phyloP scores from a whole-genome alignment of 1,284 basidiomycete species.

The Ustilago vetiveriae region DNA sequence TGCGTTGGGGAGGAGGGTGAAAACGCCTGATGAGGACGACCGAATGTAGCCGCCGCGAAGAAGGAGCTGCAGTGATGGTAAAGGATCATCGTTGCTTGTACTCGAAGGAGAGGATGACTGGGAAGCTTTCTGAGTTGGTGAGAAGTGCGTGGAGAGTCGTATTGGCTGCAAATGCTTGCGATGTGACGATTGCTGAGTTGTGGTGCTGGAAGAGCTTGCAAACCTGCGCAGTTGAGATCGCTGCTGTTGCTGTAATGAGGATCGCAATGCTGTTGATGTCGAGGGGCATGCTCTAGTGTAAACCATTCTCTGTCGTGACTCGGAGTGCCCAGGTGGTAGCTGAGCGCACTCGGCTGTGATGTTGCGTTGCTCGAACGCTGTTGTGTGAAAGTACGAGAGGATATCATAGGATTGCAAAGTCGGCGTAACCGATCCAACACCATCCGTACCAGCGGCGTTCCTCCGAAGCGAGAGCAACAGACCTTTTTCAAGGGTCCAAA shows the following conservation, averaged over 20 bases:
- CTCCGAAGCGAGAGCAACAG: too few relatives aligned
- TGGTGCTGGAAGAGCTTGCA: too few relatives aligned
- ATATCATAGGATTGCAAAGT: neutral
- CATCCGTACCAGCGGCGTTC: too few relatives aligned
- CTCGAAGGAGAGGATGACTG: slow-evolving; percentile 5
- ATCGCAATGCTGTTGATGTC: neutral
- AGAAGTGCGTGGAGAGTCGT: slow-evolving; percentile 29
- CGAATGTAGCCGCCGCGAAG: slow-evolving; percentile 64
- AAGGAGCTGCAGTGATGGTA: slow-evolving; percentile 49
- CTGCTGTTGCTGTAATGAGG: neutral
- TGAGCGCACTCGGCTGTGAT: too few relatives aligned
- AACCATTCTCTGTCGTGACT: neutral
- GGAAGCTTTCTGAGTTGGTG: slow-evolving; percentile 30
- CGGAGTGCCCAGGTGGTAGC: too few relatives aligned
- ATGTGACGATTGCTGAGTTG: neutral
- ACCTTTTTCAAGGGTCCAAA: neutral
- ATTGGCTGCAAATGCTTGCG: slow-evolving; percentile 8
- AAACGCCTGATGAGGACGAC: slow-evolving; percentile 66
- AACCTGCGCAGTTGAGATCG: neutral
- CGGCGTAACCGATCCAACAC: too few relatives aligned
- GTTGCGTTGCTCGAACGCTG: too few relatives aligned
- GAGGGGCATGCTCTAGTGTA: slow-evolving; percentile 4
- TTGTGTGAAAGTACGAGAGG: neutral
- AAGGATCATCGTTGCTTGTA: slow-evolving; percentile 10
- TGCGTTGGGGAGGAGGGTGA: slow-evolving; percentile 64